Evolutionary conservation across 768 basidiomycete genomes (phyloP).

Genomic region (Boletellus ananas): DNA sequence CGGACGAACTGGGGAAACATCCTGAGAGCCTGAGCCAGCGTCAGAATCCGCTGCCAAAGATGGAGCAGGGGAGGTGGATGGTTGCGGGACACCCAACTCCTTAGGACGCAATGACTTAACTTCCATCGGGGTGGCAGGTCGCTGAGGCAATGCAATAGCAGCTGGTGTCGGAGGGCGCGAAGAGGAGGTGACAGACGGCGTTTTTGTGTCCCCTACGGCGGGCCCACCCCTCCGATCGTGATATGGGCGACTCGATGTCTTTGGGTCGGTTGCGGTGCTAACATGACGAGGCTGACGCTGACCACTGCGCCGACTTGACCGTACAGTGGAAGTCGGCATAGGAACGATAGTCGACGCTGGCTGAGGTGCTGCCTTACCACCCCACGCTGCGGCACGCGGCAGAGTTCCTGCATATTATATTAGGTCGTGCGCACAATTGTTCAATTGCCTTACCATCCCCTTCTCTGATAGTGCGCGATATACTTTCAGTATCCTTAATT

Average conservation of each 20-base stretch:
- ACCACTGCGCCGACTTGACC: constrained; percentile 42
- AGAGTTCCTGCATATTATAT: constrained; percentile 39
- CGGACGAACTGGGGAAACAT: constrained; percentile 39
- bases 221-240: constrained; percentile 43
- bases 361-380: constrained; percentile 37
- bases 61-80: constrained; percentile 41
- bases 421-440: background rate
- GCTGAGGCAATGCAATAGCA: constrained; percentile 32
- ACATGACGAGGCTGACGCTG: constrained; percentile 47
- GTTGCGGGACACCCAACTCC: constrained; percentile 39
- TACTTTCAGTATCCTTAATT: constrained; percentile 82
- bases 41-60: constrained; percentile 53
- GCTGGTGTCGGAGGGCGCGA: constrained; percentile 62
- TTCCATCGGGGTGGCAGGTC: constrained; percentile 45
- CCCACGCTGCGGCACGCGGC: constrained; percentile 69
- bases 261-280: constrained; percentile 34
- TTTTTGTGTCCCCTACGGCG: constrained; percentile 33
- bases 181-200: constrained; percentile 45
- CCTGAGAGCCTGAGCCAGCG: constrained; percentile 40
- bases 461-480: constrained; percentile 55
- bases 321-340: constrained; percentile 20
- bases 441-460: constrained; percentile 45
- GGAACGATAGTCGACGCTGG: constrained; percentile 10
- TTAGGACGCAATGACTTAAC: constrained; percentile 37
- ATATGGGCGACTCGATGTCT: constrained; percentile 32